A percentile compares a stretch with the other conserved stretches of the same genome.
phyloP scores from a whole-genome alignment of 2,329 filamentous ascomycete species.

The Acrocalymma vagum region DNA sequence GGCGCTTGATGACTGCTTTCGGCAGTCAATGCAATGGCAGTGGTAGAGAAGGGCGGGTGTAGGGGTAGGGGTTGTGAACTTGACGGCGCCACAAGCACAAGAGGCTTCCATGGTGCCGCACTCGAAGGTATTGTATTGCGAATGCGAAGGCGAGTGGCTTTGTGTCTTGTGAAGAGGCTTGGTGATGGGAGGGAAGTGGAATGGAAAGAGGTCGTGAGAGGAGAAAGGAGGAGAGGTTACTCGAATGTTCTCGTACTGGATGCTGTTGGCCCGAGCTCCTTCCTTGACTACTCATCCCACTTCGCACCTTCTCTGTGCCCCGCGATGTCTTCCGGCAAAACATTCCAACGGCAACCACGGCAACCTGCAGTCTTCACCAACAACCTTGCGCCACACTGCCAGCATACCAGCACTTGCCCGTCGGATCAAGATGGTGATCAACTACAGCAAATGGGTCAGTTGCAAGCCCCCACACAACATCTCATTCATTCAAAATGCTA shows the following conservation, averaged over 20 bases:
- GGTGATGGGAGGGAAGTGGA: neutral
- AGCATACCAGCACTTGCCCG: constrained; percentile 5
- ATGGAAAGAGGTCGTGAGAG: neutral
- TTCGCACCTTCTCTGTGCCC: constrained; percentile 19
- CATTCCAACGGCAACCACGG: constrained; percentile 18
- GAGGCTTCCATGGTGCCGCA: constrained; percentile 36
- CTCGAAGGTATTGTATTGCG: neutral
- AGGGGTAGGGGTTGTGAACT: constrained; percentile 68
- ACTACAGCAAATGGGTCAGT: constrained; percentile 77
- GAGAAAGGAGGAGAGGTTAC: constrained; percentile 17
- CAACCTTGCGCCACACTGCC: constrained; percentile 16
- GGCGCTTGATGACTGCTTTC: constrained; percentile 70
- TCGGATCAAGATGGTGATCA: constrained; percentile 65
- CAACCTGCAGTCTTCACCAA: constrained; percentile 18
- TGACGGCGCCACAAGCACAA: constrained; percentile 72
- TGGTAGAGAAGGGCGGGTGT: constrained; percentile 73
- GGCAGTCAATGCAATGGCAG: constrained; percentile 75
- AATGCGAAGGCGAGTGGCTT: neutral
- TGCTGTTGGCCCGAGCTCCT: constrained; percentile 8
- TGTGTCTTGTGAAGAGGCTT: neutral
- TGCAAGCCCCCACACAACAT: neutral
- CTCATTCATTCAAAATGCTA: constrained; percentile 5
- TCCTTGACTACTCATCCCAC: constrained; percentile 17
- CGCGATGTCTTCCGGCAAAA: constrained; percentile 16
- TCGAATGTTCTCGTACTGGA: constrained; percentile 33